Percentiles rank a stretch among this genome's conserved stretches.
Evolutionary conservation across 805 yeast genomes (phyloP).

Genomic region (Nematodospora valgi): DNA sequence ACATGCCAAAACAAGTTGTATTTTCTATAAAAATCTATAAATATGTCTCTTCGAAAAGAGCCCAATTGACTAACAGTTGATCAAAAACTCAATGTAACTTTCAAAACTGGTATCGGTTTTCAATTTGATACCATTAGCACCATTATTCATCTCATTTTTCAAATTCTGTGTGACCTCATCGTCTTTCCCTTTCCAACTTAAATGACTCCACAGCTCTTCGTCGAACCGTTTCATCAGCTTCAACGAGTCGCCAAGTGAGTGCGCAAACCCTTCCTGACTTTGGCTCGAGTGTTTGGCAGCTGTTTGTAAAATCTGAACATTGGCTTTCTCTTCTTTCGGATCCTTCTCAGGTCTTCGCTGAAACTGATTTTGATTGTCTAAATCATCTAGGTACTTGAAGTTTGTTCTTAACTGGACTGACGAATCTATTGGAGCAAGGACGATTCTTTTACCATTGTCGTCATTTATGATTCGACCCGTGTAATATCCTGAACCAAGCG

Average conservation of each 20-base stretch:
- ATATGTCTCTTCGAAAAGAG: not conserved
- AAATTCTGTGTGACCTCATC: conserved; percentile 14
- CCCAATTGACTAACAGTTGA: conserved; percentile 6
- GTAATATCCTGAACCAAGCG: conserved; percentile 43
- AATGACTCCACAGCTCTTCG: conserved; percentile 37
- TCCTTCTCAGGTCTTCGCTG: conserved; percentile 37
- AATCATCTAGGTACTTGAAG: conserved; percentile 73
- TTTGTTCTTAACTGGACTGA: conserved; percentile 79
- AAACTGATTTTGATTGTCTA: conserved; percentile 42
- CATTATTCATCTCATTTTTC: conserved; percentile 13
- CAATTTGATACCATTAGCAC: conserved; percentile 17
- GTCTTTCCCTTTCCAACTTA: conserved; percentile 26
- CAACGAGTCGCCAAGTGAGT: conserved; percentile 37
- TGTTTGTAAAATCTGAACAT: conserved; percentile 40
- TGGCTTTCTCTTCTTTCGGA: conserved; percentile 28
- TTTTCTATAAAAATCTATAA: not conserved
- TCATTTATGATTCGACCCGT: conserved; percentile 26
- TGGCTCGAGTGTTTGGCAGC: conserved; percentile 29
- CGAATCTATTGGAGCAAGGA: conserved; percentile 61
- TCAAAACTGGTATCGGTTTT: conserved; percentile 20
- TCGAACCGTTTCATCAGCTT: conserved; percentile 36
- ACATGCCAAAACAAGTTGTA: not conserved
- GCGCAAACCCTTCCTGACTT: conserved; percentile 24
- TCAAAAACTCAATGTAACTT: conserved; percentile 23
- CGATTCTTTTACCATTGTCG: conserved; percentile 35